These are phyloP conservation scores for Saturnispora zaruensis DNA, from an alignment of 805 yeast species.

Conservation along the genomic window DNA sequence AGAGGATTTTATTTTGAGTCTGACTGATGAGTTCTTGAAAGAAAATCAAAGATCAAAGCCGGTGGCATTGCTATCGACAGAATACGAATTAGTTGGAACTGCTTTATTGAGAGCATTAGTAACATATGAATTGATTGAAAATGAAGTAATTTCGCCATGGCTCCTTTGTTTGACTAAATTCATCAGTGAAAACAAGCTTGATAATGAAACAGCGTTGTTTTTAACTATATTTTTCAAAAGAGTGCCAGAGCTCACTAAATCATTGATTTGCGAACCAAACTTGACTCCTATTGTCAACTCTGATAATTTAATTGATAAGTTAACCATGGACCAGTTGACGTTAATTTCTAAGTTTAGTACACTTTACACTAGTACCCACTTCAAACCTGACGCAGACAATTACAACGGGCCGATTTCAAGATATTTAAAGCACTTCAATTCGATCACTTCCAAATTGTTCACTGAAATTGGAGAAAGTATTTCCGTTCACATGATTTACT, in stretches of 20 bases:
- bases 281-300: slow-evolving; percentile 32
- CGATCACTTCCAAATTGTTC: slow-evolving; percentile 48
- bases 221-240: slow-evolving; percentile 37
- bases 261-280: slow-evolving; percentile 32
- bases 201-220: slow-evolving; percentile 25
- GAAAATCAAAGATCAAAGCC: slow-evolving; percentile 5
- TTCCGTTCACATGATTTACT: slow-evolving; percentile 43
- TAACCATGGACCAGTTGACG: slow-evolving; percentile 21
- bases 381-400: slow-evolving; percentile 24
- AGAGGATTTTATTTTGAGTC: slow-evolving; percentile 25
- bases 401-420: slow-evolving; percentile 68
- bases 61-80: slow-evolving; percentile 28
- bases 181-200: background rate
- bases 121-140: slow-evolving; percentile 41
- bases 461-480: slow-evolving; percentile 44
- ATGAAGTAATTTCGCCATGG: slow-evolving; percentile 36
- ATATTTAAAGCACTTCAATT: slow-evolving; percentile 56
- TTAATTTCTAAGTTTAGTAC: slow-evolving; percentile 43
- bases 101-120: slow-evolving; percentile 45
- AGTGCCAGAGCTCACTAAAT: slow-evolving; percentile 32
- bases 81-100: slow-evolving; percentile 51
- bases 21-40: slow-evolving; percentile 25
- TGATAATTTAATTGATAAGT: slow-evolving; percentile 11
- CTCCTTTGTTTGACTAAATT: slow-evolving; percentile 36
- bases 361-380: slow-evolving; percentile 27